Conservation (phyloP, 1,284 basidiomycete species). For the Rhodotorula sp. region DNA sequence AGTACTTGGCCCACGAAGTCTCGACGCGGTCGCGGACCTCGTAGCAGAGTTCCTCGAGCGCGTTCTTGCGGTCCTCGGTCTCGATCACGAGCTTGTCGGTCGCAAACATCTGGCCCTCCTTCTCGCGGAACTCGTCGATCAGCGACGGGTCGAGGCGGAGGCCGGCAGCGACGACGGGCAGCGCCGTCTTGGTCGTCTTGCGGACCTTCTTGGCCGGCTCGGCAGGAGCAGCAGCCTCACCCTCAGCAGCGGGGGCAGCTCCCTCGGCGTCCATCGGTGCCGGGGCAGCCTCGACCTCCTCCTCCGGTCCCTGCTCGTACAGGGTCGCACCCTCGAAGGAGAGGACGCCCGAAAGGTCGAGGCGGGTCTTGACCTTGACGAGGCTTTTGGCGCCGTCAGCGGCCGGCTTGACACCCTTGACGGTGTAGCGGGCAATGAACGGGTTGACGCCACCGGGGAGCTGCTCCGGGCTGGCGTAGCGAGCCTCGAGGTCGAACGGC, state of each 20-base stretch:
- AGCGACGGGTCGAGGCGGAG: constrained; percentile 62
- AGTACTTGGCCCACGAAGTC: constrained; percentile 72
- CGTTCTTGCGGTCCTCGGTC: constrained; percentile 96
- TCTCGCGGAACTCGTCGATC: constrained; percentile 68
- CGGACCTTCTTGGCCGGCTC: constrained; percentile 63
- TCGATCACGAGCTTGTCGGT: constrained; percentile 90
- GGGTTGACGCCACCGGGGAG: constrained; percentile 78
- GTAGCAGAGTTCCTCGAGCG: constrained; percentile 95
- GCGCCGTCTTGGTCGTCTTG: constrained; percentile 73
- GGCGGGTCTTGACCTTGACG: constrained; percentile 82
- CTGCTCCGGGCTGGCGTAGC: constrained; percentile 65
- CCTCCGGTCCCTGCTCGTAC: constrained; percentile 68
- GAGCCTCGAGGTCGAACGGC: constrained; percentile 78
- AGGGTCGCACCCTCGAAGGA: constrained; percentile 80
- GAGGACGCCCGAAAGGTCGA: constrained; percentile 79
- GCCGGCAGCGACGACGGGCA: constrained; percentile 66
- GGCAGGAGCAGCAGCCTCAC: constrained; percentile 57
- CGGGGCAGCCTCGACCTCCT: constrained; percentile 50
- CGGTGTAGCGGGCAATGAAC: constrained; percentile 73
- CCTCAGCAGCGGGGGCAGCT: constrained; percentile 48
- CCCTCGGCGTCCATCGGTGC: constrained; percentile 66
- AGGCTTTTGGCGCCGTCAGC: constrained; percentile 68
- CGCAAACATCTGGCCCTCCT: constrained; percentile 80
- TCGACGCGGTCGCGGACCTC: constrained; percentile 79
- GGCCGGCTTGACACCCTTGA: constrained; percentile 68